Evolutionary conservation across 2,329 filamentous ascomycete species (phyloP).

Genomic region (Xylariomycetidae sp.): DNA sequence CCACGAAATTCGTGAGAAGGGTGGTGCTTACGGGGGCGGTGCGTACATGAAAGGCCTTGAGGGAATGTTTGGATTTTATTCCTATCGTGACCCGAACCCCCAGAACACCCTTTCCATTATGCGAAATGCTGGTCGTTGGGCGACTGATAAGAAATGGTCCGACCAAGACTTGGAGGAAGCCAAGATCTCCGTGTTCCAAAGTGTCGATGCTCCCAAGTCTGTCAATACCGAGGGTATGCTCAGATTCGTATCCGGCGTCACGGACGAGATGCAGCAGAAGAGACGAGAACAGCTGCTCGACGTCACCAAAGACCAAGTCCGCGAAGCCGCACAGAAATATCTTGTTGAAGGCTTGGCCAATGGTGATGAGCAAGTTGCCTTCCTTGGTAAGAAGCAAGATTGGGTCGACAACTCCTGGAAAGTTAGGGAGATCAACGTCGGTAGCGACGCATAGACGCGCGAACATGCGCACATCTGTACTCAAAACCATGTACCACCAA

Average conservation of each 20-base stretch:
- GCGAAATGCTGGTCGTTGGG: slow-evolving; percentile 75
- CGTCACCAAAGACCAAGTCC: slow-evolving; percentile 74
- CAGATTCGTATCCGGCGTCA: slow-evolving; percentile 77
- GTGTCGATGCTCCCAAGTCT: slow-evolving; percentile 78
- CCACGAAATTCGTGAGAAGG: slow-evolving; percentile 96
- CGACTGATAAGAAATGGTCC: slow-evolving; percentile 73
- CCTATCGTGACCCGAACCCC: slow-evolving; percentile 94
- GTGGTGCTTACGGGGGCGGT: slow-evolving; percentile 90
- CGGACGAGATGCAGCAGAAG: slow-evolving; percentile 81
- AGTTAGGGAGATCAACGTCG: slow-evolving; percentile 66
- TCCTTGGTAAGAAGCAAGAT: slow-evolving; percentile 77
- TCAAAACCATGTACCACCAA: slow-evolving; percentile 11
- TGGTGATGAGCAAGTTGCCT: slow-evolving; percentile 56
- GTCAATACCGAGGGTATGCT: slow-evolving; percentile 86
- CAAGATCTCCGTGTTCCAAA: slow-evolving; percentile 91
- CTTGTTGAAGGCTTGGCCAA: slow-evolving; percentile 62
- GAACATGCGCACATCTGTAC: slow-evolving; percentile 15
- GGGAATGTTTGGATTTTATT: slow-evolving; percentile 90
- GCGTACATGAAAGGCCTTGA: slow-evolving; percentile 75
- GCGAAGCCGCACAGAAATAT: slow-evolving; percentile 74
- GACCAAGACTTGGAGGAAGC: slow-evolving; percentile 88
- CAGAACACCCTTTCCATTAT: slow-evolving; percentile 83
- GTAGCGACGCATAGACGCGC: slow-evolving; percentile 25
- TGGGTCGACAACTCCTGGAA: slow-evolving; percentile 74
- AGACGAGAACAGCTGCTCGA: slow-evolving; percentile 81